Evolutionary conservation across 306 rosid genomes (phyloP), one percentile per base, ranked within the genome.

Genomic region (Amphicarpaea edgeworthii): DNA sequence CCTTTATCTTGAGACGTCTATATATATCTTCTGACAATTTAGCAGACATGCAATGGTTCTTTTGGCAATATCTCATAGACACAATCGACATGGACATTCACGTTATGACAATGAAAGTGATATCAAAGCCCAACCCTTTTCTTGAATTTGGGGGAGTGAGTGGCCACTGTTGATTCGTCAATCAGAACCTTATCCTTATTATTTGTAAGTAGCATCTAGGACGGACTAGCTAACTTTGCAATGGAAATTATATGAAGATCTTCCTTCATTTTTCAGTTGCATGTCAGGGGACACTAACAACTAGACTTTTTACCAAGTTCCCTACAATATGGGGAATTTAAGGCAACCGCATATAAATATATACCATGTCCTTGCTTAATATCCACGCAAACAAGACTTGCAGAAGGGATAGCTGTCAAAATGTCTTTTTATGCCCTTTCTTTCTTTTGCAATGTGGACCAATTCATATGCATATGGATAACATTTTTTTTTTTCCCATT

Each of bases 401-500:
- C 67, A 60, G 65, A 58, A 12, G 8, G 64, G 64, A 8, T 60
- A 60, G 43, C 14, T 30, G 67, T 60, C 67, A 60, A 32, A 60
- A 30, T 26, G 41, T 59, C 19, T 59, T 59, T 6, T 60, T 28
- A 15, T 59, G 41, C 43, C 23, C 67, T n/a, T 32, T 60, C 21
- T 32, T 32, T n/a, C 42, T 30, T 60, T 60, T n/a, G 43, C 14
- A 30, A 32, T 60, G 43, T 28, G 23, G 43, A 60, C 43, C 43
- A n/a, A n/a, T n/a, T n/a, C n/a, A 32, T 20, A 7, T 30, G 42
- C 24, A 26, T 5, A 26, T 59, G 5, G 40, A 34, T 34, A 34
- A 28, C 32, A 2, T 28, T 28, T 26, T 28, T 28, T 28, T 28
- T 26, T 28, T 28, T 28, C 4, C 32, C 32, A 28, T 28, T 3